These are phyloP conservation scores for Fusarium setosum DNA, from an alignment of 2,329 filamentous ascomycete genomes.

Conservation along the genomic window DNA sequence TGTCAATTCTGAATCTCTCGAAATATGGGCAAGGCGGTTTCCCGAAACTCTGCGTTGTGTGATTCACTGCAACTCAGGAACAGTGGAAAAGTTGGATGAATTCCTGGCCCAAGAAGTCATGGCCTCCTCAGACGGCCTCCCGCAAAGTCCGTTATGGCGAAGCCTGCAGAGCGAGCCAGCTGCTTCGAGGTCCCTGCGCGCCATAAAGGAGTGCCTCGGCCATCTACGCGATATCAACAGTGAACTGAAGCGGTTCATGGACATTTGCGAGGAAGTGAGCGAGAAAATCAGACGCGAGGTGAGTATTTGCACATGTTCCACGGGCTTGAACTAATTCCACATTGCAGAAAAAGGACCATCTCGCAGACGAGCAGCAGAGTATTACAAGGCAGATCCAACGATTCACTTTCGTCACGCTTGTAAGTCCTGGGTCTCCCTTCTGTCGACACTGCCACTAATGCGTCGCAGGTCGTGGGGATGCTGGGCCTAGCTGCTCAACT, in stretches of 20 bases:
- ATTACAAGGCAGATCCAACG: not conserved
- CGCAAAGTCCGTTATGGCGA: slow-evolving; percentile 6
- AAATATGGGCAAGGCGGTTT: slow-evolving; percentile 2
- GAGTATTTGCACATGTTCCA: rapidly evolving
- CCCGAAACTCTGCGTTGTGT: not conserved
- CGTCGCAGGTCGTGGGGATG: not conserved
- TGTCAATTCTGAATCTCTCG: not conserved
- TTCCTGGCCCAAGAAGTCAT: not conserved
- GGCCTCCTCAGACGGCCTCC: not conserved
- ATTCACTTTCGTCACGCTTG: not conserved
- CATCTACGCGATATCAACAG: not conserved
- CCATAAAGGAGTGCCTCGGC: not conserved
- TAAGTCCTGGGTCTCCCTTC: not conserved
- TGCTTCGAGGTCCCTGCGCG: not conserved
- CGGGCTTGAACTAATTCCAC: not conserved
- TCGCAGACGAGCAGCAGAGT: not conserved
- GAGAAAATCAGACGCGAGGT: not conserved
- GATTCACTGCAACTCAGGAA: not conserved
- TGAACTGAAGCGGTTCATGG: not conserved
- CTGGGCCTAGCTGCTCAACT: not conserved
- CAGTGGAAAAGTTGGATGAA: not conserved
- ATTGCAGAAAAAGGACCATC: not conserved
- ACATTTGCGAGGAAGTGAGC: not conserved
- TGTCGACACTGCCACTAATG: rapidly evolving
- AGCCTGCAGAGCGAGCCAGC: not conserved